phyloP scores from a whole-genome alignment of 73 alveolate genomes.

The Stentor roeselii region DNA sequence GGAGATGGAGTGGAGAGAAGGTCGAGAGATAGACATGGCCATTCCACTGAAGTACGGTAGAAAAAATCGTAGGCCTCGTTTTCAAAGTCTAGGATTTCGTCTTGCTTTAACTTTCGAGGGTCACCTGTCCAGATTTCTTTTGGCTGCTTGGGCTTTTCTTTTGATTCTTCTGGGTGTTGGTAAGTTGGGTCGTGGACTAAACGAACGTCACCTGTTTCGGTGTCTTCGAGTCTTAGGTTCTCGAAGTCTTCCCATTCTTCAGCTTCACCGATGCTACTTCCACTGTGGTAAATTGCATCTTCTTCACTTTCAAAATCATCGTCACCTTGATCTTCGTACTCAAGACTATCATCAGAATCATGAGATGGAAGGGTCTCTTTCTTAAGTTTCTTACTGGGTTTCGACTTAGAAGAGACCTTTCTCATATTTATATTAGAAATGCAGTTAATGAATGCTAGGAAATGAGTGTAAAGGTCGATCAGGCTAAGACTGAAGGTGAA shows the following conservation, averaged over 20 bases:
- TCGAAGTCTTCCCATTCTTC: constrained; percentile 29
- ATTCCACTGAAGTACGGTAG: constrained; percentile 87
- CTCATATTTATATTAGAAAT: not conserved
- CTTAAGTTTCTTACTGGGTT: not conserved
- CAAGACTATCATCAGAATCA: not conserved
- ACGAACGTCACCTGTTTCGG: constrained; percentile 7
- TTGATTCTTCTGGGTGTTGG: not conserved
- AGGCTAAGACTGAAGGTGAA: no score
- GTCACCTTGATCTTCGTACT: constrained; percentile 9
- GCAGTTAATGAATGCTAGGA: no score
- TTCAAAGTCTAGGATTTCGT: constrained; percentile 81
- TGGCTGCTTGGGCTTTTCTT: constrained; percentile 21
- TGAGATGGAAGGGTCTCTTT: not conserved
- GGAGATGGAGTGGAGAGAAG: constrained; percentile 42
- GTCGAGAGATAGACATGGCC: constrained; percentile 92
- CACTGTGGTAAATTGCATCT: constrained; percentile 22
- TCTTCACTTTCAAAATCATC: constrained; percentile 29
- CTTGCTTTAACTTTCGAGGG: constrained; percentile 58
- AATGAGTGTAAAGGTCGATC: no score
- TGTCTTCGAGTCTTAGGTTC: constrained; percentile 19
- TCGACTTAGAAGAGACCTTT: not conserved
- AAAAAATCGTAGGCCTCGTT: constrained; percentile 88
- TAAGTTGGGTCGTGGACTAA: not conserved
- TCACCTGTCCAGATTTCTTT: constrained; percentile 42
- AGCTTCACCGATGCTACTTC: constrained; percentile 18